These are phyloP conservation scores for Microstroma glucosiphilum DNA, from an alignment of 1,284 basidiomycete genomes.

Conservation along the genomic window DNA sequence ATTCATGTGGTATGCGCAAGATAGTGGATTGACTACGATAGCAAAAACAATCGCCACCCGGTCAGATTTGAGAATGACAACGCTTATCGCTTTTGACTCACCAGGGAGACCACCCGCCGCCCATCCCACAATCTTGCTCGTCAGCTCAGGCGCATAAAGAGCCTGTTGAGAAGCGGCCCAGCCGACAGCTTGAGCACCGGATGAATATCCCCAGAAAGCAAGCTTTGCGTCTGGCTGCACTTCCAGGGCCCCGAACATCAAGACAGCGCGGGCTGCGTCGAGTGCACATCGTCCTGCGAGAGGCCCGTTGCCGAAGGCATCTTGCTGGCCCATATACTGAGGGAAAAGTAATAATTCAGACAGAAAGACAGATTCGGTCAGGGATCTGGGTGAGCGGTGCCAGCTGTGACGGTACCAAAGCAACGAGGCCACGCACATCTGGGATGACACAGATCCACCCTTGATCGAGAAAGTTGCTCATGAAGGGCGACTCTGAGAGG, in stretches of 20 bases:
- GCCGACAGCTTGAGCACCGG: background rate
- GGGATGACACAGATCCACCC: background rate
- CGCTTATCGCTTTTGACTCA: background rate
- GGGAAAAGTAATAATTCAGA: too few species aligned
- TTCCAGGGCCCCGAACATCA: background rate
- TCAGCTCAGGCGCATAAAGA: background rate
- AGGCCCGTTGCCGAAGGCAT: background rate
- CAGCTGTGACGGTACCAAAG: too few species aligned
- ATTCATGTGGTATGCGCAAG: background rate
- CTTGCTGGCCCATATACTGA: background rate
- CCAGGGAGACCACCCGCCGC: slow-evolving; percentile 1
- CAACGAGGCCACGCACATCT: background rate
- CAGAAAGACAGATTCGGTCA: too few species aligned
- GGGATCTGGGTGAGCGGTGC: too few species aligned
- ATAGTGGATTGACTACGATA: too few species aligned
- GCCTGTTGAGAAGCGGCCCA: background rate
- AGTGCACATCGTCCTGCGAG: background rate
- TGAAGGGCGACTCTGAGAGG: too few species aligned
- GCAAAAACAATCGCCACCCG: too few species aligned
- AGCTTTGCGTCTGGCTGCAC: background rate
- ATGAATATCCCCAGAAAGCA: background rate
- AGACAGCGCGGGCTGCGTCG: background rate
- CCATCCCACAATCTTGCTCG: background rate
- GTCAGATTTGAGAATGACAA: too few species aligned
- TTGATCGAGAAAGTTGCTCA: background rate